Percentiles rank a stretch among this genome's conserved stretches.
These are phyloP conservation scores for Venturia pyrina DNA, from an alignment of 2,329 filamentous ascomycete species.

Conservation along the genomic window DNA sequence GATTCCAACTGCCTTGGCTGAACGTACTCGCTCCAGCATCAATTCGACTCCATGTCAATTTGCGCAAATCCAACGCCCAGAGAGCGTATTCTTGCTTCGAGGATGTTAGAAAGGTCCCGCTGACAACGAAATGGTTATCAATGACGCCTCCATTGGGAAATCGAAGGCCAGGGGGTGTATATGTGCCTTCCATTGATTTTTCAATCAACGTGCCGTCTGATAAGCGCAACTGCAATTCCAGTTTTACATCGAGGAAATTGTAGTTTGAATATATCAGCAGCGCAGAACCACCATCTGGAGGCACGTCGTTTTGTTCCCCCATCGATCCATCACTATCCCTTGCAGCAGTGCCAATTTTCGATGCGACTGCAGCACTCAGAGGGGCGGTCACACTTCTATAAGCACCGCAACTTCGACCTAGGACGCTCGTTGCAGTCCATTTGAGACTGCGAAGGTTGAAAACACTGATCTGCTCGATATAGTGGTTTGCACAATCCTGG, in stretches of 20 bases:
- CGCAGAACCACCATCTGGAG: conserved; percentile 37
- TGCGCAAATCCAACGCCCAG: conserved; percentile 85
- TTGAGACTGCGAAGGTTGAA: conserved; percentile 93
- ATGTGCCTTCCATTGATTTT: conserved; percentile 76
- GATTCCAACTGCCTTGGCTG: conserved; percentile 95
- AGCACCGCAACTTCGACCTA: conserved; percentile 89
- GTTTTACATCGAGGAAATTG: conserved; percentile 93
- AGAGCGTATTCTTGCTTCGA: conserved; percentile 97
- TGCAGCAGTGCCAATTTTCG: conserved; percentile 54
- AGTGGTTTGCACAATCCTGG: conserved; percentile 95
- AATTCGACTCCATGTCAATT: conserved; percentile 87
- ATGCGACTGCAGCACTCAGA: conserved; percentile 54
- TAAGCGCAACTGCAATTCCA: conserved; percentile 81
- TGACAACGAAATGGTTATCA: conserved; percentile 93
- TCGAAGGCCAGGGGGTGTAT: conserved; percentile 81
- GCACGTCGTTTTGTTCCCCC: conserved; percentile 22
- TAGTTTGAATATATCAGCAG: conserved; percentile 99
- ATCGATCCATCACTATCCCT: conserved; percentile 25
- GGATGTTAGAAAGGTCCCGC: conserved; percentile 91
- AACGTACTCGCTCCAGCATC: conserved; percentile 92
- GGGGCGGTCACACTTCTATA: conserved; percentile 93
- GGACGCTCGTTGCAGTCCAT: conserved; percentile 81
- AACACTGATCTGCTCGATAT: conserved; percentile 97
- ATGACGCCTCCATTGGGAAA: conserved; percentile 96
- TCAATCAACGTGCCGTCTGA: conserved; percentile 78